Conservation (phyloP, 2,329 filamentous ascomycete species). For the Drechslerella coelobrocha region DNA sequence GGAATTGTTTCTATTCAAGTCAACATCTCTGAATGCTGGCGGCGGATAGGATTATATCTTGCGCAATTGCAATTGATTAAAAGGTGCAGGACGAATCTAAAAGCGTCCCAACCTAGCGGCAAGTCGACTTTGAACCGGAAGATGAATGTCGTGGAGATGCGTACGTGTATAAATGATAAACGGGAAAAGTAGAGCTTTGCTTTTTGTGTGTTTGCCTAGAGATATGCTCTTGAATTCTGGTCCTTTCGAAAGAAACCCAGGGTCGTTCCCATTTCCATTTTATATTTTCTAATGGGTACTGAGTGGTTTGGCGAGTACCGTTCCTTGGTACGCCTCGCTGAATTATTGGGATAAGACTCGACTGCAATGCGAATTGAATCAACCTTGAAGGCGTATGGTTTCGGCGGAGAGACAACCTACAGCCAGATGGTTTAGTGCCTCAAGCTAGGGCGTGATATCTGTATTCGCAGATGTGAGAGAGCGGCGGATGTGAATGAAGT, state of each 20-base stretch:
- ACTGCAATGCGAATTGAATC: not conserved
- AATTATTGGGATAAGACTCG: no score
- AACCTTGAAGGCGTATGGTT: not conserved
- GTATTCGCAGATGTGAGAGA: slow-evolving; percentile 14
- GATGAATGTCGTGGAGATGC: not conserved
- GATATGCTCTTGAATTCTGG: slow-evolving; percentile 15
- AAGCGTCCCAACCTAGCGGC: slow-evolving; percentile 21
- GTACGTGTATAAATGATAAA: slow-evolving; percentile 12
- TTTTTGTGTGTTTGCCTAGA: no score
- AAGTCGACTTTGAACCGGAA: not conserved
- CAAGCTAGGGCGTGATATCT: not conserved
- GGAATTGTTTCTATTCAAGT: slow-evolving; percentile 34
- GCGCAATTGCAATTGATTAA: not conserved
- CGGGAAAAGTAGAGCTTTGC: not conserved
- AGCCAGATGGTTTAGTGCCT: not conserved
- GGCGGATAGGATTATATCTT: not conserved
- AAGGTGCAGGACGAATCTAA: slow-evolving; percentile 13
- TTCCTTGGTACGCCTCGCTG: no score
- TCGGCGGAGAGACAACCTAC: not conserved
- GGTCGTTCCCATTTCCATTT: slow-evolving; percentile 18
- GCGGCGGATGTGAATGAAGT: slow-evolving; percentile 1
- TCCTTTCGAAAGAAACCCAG: slow-evolving; percentile 12
- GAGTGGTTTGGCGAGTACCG: no score
- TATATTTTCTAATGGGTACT: slow-evolving; percentile 34
- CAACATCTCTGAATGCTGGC: not conserved